Percentiles rank a stretch among this genome's conserved stretches.
These are phyloP conservation scores for Poa annua DNA, from an alignment of 176 grass and related monocot species.

Conservation along the genomic window DNA sequence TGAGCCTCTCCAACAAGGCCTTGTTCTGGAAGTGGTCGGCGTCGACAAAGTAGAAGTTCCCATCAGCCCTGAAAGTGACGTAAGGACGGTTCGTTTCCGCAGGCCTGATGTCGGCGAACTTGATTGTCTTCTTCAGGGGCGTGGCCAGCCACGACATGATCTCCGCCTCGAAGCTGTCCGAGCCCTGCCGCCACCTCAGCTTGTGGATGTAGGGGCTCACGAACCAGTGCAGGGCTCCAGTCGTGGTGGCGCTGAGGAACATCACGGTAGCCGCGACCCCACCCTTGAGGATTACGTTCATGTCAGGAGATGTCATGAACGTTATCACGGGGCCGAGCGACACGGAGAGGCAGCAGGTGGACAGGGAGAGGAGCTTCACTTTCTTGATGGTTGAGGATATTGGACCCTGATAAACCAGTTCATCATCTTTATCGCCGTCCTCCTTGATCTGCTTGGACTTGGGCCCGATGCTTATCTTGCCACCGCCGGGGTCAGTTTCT, in stretches of 20 bases:
- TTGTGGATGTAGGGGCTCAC: conserved; percentile 99
- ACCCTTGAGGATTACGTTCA: conserved; percentile 98
- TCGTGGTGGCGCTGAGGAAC: conserved; percentile 90
- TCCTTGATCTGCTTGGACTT: conserved; percentile 62
- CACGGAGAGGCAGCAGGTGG: conserved; percentile 91
- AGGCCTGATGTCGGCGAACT: conserved; percentile 82
- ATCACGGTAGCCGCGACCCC: conserved; percentile 90
- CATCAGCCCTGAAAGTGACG: conserved; percentile 78
- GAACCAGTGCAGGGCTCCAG: conserved; percentile 86
- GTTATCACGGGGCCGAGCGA: conserved; percentile 96
- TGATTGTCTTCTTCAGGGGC: conserved; percentile 70
- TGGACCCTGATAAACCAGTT: conserved; percentile 72
- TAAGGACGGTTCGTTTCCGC: conserved; percentile 82
- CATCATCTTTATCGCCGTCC: conserved; percentile 46
- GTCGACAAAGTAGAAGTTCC: conserved; percentile 86
- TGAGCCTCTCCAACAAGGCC: conserved; percentile 84
- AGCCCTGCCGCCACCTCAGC: conserved; percentile 89
- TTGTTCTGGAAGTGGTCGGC: conserved; percentile 82
- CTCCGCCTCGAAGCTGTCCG: conserved; percentile 86
- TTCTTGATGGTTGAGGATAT: conserved; percentile 98
- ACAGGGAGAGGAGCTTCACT: conserved; percentile 97
- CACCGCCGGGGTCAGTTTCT: conserved; percentile 53
- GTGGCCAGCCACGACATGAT: conserved; percentile 87
- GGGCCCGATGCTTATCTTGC: conserved; percentile 91
- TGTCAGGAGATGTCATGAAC: conserved; percentile 94